Percentiles rank a stretch among this genome's conserved stretches.
phyloP scores from a whole-genome alignment of 345 rosid species.

The Bretschneidera sinensis region DNA sequence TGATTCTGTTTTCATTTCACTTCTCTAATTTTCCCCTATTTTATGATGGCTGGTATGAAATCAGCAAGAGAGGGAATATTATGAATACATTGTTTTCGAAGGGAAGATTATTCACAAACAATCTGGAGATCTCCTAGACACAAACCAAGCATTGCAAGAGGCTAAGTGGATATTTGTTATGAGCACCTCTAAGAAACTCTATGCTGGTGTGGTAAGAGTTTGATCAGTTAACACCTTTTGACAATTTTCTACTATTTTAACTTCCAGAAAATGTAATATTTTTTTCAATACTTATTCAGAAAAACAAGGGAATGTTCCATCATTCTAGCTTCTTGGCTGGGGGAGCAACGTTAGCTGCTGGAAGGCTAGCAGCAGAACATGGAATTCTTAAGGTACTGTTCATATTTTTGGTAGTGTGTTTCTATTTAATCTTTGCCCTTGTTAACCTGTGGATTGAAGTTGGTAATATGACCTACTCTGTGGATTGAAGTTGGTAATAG shows the following conservation, averaged over 20 bases:
- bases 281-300: constrained; percentile 40
- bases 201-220: constrained; percentile 59
- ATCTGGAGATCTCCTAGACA: constrained; percentile 49
- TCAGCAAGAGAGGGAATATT: constrained; percentile 90
- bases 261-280: background rate
- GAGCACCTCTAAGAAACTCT: constrained; percentile 76
- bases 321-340: constrained; percentile 98
- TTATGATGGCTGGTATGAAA: background rate
- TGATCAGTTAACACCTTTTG: background rate
- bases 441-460: too few species aligned
- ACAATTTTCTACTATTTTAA: background rate
- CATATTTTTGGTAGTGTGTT: too few species aligned
- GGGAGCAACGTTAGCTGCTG: constrained; percentile 88
- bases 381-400: constrained; percentile 70
- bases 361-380: constrained; percentile 61
- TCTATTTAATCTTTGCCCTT: background rate
- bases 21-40: background rate
- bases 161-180: constrained; percentile 83
- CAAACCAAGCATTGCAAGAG: constrained; percentile 35
- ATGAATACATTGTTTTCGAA: constrained; percentile 50
- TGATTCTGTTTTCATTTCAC: background rate
- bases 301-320: constrained; percentile 88
- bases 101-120: constrained; percentile 69
- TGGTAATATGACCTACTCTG: too few species aligned
- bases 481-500: too few species aligned